Evolutionary conservation across 163 green algal species (phyloP).

Genomic region (Prototheca wickerhamii): DNA sequence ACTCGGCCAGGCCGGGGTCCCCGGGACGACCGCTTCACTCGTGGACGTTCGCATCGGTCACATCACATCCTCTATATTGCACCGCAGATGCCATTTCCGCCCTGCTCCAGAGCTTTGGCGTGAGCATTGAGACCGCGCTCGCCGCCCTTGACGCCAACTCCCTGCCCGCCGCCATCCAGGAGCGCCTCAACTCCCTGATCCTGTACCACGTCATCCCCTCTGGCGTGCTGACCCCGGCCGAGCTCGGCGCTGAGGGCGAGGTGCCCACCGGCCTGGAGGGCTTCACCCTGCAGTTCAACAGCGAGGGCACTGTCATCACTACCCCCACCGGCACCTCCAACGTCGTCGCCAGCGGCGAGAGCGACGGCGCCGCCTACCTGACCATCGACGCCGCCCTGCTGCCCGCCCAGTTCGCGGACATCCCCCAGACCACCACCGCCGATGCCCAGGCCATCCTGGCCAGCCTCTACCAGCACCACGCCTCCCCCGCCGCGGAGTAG

Average conservation of each 20-base stretch:
- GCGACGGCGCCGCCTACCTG: background rate
- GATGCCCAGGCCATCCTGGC: slow-evolving; percentile 2
- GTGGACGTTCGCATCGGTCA: too few species aligned
- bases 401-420: background rate
- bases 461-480: background rate
- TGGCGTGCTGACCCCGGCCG: background rate
- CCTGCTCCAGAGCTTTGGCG: background rate
- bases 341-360: background rate
- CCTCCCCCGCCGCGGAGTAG: background rate
- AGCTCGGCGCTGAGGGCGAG: slow-evolving; percentile 9
- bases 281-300: background rate
- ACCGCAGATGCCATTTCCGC: background rate
- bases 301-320: background rate
- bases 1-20: too few species aligned
- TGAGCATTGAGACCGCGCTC: background rate
- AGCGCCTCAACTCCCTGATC: background rate
- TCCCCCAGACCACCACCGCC: background rate
- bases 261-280: slow-evolving; percentile 5
- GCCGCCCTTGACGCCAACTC: background rate
- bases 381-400: background rate
- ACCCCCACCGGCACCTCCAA: background rate
- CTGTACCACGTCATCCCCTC: slow-evolving; percentile 16
- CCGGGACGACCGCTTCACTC: too few species aligned
- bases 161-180: background rate
- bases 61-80: too few species aligned